Evolutionary conservation across 1,284 basidiomycete species (phyloP), one percentile per base, ranked within the genome.

Genomic region (Spongispora temasekensis): DNA sequence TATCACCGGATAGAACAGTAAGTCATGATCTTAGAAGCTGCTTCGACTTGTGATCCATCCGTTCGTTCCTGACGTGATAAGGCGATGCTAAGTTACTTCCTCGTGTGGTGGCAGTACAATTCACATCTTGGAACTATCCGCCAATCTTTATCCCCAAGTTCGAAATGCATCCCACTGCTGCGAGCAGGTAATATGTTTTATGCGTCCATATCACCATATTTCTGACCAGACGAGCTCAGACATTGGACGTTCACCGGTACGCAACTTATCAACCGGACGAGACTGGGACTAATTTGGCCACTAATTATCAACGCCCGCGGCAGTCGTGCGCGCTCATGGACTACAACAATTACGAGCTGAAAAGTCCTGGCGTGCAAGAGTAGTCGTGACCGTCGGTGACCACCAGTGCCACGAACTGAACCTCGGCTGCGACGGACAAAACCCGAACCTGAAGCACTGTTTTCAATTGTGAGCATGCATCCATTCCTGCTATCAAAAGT

Each of bases 391-490:
- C 25, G 75, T 84, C n/a, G 82, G 83, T 59, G 75, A 76, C 4
- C 76, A 81, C 25, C 77, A 80, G 21, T 61, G 61, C 2, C 79
- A 84, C 61, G 88, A 90, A 65, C 76, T 83, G 17, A 71, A 77
- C 17, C 81, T 90, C 3, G 89, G 88, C 0, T 77, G 76, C 25
- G 87, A 90, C 57, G 88, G 89, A 0, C 88, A 89, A 67, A 88
- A 87, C 61, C 81, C 86, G 1, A 89, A 90, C 67, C 73, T 84
- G 54, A 87, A 84, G 64, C 75, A 80, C 2, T 72, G 72, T 0
- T 80, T 86, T 60, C 63, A 73, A 23, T 76, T 89, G 88, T 88
- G 67, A 60, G 61, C 40, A 4, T n/a, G 2, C 31, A 7, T 15
- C 4, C 28, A 19, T 7, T 1, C 6, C 4, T 15, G 30, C 21